phyloP scores from a whole-genome alignment of 73 alveolate genomes.

The Paramecium tetraurelia region DNA sequence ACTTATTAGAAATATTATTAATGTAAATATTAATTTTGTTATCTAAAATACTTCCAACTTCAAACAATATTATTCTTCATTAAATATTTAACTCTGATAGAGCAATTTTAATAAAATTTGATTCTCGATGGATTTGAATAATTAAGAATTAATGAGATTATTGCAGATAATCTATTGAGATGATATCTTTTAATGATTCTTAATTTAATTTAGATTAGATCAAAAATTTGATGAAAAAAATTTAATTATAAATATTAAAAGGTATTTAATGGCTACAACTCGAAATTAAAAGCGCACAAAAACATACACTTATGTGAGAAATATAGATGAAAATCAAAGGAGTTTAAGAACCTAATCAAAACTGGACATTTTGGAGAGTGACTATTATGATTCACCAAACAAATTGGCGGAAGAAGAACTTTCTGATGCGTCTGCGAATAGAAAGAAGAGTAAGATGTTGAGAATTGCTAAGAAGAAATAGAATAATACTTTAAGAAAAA shows the following conservation, averaged over 20 bases:
- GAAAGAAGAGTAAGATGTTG: background rate
- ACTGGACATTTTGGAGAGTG: background rate
- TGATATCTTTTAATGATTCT: background rate
- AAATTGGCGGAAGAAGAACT: constrained; percentile 33
- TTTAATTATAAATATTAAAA: background rate
- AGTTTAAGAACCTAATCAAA: background rate
- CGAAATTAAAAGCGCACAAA: background rate
- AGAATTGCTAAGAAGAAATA: background rate
- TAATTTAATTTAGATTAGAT: background rate
- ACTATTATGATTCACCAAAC: background rate
- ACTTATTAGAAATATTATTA: too few relatives aligned
- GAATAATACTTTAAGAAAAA: background rate
- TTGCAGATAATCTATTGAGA: too few relatives aligned
- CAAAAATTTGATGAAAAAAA: background rate
- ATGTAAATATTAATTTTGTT: too few relatives aligned
- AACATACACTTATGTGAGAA: background rate
- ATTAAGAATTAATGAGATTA: too few relatives aligned
- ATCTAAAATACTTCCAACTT: background rate
- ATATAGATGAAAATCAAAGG: constrained; percentile 20
- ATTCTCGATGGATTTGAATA: too few relatives aligned
- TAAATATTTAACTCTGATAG: background rate
- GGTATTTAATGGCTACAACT: background rate
- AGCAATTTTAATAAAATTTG: too few relatives aligned
- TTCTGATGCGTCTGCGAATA: constrained; percentile 9
- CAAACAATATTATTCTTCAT: background rate